Base-by-base conservation (phyloP, 495 filamentous ascomycete genomes). In the Penicillium silybi region DNA sequence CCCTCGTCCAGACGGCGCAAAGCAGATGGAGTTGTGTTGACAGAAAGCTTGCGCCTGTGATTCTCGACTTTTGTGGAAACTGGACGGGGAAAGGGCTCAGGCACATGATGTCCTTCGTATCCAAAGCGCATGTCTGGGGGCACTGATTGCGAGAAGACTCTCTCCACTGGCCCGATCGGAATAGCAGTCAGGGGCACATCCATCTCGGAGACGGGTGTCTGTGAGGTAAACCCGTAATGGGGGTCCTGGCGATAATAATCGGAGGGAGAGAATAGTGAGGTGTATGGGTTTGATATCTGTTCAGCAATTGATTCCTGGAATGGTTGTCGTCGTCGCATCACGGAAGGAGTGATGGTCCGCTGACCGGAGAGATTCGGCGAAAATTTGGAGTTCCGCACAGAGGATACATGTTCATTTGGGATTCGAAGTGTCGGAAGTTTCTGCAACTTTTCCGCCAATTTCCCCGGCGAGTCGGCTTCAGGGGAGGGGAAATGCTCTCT, bases 171-270 rank as follows among this genome's bases (percentile, higher is more conserved):
- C 0, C 84, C 86, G 3, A 84, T 51, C 0, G 83, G 83, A 17
- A 91, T 72, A 4, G 87, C 80, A 1, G 89, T 93, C 3, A 95
- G 63, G 0, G 93, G 92, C n/a, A 87, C 85, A 66, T 97, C 93
- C 75, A 88, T 86, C 48, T 92, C 90, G 0, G 92, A 95, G 58
- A 89, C 84, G 2, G 93, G 91, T 0, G 90, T 95, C 37, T 39
- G 5, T 4, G 37, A 7, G 7, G 76, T 79, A 52, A 89, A 85
- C 27, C 85, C 75, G 67, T 92, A 92, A n/a, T 16, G 1, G n/a
- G 65, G 57, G 29, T 66, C 64, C 1, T 46, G 29, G 6, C 66
- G 56, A 37, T 67, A 69, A 41, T 48, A 67, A 19, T 68, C 65
- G 0, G 49, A 48, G 0, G 66, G 66, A 6, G 66, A 69, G 10